Percentiles rank a stretch among this genome's conserved stretches.
These are phyloP conservation scores for Rhizomucor pusillus DNA, from an alignment of 371 early-diverging fungal species.

Conservation along the genomic window DNA sequence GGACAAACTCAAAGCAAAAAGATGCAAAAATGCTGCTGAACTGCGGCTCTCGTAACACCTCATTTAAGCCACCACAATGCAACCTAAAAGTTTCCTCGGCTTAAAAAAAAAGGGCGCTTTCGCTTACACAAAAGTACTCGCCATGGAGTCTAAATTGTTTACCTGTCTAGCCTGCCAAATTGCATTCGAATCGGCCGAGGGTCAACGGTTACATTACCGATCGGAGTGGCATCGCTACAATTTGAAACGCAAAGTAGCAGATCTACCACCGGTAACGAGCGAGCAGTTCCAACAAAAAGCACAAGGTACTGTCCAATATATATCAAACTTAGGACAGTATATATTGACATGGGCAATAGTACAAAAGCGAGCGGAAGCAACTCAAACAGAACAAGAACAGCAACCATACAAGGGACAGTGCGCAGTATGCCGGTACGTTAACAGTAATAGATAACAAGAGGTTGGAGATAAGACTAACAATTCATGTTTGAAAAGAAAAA, in stretches of 20 bases:
- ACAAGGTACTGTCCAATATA: slow-evolving; percentile 24
- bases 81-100: too few species aligned
- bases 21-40: too few species aligned
- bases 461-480: neutral
- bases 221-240: slow-evolving; percentile 91
- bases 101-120: neutral
- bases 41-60: too few species aligned
- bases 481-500: slow-evolving; percentile 44
- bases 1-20: too few species aligned
- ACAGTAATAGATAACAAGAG: neutral
- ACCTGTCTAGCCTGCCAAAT: slow-evolving; percentile 84
- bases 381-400: slow-evolving; percentile 14
- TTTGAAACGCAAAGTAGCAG: slow-evolving; percentile 83
- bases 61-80: too few species aligned
- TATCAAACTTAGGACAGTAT: neutral
- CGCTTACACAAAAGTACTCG: neutral
- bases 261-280: slow-evolving; percentile 70
- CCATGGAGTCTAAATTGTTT: slow-evolving; percentile 27
- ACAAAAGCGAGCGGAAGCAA: neutral
- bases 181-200: slow-evolving; percentile 77
- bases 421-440: slow-evolving; percentile 32
- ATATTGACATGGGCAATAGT: neutral
- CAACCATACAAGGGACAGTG: slow-evolving; percentile 34
- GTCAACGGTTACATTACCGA: slow-evolving; percentile 82
- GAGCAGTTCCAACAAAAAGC: slow-evolving; percentile 64